Conservation (phyloP, 2,329 filamentous ascomycete genomes). For the Penicillium occitanis region DNA sequence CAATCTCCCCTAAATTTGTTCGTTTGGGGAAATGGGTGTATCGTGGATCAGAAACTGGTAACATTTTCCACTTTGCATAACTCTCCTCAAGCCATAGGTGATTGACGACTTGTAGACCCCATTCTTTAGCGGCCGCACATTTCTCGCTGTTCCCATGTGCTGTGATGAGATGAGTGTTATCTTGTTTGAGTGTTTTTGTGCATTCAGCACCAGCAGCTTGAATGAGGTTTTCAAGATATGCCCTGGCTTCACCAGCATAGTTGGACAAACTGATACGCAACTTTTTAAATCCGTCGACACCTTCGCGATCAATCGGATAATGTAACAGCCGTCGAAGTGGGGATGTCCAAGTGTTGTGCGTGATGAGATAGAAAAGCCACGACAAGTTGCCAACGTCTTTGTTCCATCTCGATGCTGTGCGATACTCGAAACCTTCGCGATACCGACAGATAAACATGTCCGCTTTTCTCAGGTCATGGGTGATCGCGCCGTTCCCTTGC, state of each 20-base stretch:
- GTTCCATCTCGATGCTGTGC: constrained; percentile 69
- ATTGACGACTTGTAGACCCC: constrained; percentile 86
- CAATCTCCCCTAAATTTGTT: constrained; percentile 89
- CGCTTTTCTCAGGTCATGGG: constrained; percentile 64
- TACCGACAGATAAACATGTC: constrained; percentile 87
- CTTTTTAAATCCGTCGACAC: constrained; percentile 75
- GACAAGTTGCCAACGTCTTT: constrained; percentile 89
- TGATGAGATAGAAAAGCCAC: constrained; percentile 92
- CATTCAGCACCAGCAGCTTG: constrained; percentile 80
- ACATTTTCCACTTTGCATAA: constrained; percentile 81
- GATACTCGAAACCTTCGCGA: constrained; percentile 76
- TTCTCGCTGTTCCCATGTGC: constrained; percentile 90
- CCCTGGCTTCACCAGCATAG: constrained; percentile 89
- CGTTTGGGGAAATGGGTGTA: constrained; percentile 85
- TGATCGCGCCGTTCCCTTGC: constrained; percentile 69
- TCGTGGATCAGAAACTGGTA: constrained; percentile 68
- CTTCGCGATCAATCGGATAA: constrained; percentile 76
- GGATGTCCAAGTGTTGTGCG: constrained; percentile 83
- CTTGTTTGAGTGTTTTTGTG: constrained; percentile 90
- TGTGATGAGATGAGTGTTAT: constrained; percentile 94
- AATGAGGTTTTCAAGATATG: constrained; percentile 91
- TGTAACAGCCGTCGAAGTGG: constrained; percentile 81
- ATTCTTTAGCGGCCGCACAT: constrained; percentile 86
- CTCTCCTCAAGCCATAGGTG: constrained; percentile 98
- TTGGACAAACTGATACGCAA: constrained; percentile 88